Conservation (phyloP, 192 early-diverging fungal species). For the Backusella parvicylindrica region DNA sequence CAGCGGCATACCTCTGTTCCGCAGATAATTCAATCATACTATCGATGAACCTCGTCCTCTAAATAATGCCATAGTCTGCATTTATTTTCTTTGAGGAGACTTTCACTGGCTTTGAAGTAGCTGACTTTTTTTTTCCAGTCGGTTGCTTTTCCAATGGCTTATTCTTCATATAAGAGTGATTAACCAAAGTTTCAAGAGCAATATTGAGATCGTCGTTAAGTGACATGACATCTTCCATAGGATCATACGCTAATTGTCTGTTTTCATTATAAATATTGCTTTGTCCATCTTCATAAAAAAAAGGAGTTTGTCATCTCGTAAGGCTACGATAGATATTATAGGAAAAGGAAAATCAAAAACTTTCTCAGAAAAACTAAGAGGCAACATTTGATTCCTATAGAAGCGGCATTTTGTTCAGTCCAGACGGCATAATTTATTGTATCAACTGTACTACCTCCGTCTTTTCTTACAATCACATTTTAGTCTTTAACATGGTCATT, state of each 20-base stretch:
- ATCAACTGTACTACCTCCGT: background rate
- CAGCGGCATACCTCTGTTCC: background rate
- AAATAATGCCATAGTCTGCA: background rate
- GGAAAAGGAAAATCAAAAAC: slow-evolving; percentile 14
- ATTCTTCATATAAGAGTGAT: slow-evolving; percentile 8
- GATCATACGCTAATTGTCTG: no score
- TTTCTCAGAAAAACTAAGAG: slow-evolving; percentile 16
- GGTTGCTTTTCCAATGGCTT: slow-evolving; percentile 5
- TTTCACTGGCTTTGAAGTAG: slow-evolving; percentile 5
- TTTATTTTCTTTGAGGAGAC: background rate
- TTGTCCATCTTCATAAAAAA: no score
- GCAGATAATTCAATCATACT: background rate
- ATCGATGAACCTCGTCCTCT: background rate
- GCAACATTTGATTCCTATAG: slow-evolving; percentile 4
- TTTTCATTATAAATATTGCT: no score
- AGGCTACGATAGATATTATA: slow-evolving; percentile 15
- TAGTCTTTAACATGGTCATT: background rate
- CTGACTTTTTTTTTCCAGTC: background rate
- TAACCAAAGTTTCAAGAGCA: slow-evolving; percentile 2
- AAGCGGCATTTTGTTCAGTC: background rate
- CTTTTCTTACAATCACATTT: background rate
- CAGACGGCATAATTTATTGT: slow-evolving; percentile 3
- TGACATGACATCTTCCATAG: slow-evolving; percentile 1
- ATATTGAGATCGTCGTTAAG: background rate
- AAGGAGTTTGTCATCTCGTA: slow-evolving; percentile 20